Evolutionary conservation across 164 flowering plant species (phyloP).

Genomic region (Berberis vulgaris): DNA sequence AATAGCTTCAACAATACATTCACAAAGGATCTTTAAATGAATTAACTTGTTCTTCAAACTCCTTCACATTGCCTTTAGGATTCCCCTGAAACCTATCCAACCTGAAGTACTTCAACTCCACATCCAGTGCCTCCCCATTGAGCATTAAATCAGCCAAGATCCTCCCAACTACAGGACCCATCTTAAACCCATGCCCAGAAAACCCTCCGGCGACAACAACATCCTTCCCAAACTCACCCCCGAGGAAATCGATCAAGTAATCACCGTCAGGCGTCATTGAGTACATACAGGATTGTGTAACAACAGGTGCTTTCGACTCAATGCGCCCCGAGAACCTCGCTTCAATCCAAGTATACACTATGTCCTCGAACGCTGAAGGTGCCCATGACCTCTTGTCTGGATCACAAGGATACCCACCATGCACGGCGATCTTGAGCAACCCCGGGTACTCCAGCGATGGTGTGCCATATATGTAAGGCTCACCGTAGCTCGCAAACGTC

Average conservation of each 20-base stretch:
- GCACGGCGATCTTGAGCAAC: constrained; percentile 64
- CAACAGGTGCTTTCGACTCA: constrained; percentile 37
- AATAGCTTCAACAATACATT: background rate
- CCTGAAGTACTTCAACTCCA: constrained; percentile 52
- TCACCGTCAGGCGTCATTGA: constrained; percentile 94
- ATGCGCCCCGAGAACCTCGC: constrained; percentile 37
- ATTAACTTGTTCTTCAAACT: constrained; percentile 46
- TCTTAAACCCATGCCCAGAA: constrained; percentile 98
- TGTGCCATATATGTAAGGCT: constrained; percentile 72
- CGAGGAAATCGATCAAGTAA: constrained; percentile 75
- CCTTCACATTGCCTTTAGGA: constrained; percentile 67
- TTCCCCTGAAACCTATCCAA: constrained; percentile 54
- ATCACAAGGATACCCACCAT: constrained; percentile 68
- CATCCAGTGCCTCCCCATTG: constrained; percentile 45
- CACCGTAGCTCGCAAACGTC: constrained; percentile 67
- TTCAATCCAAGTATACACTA: constrained; percentile 40
- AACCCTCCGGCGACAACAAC: constrained; percentile 86
- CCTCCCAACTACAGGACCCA: constrained; percentile 78
- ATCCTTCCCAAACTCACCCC: constrained; percentile 74
- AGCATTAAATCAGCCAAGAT: constrained; percentile 54
- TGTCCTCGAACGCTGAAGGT: constrained; percentile 10
- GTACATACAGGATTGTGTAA: constrained; percentile 69
- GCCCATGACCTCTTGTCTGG: constrained; percentile 71
- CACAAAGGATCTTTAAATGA: background rate
- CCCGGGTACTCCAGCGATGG: constrained; percentile 88